phyloP scores from a whole-genome alignment of 768 basidiomycete species.

The Pholiota microspora region DNA sequence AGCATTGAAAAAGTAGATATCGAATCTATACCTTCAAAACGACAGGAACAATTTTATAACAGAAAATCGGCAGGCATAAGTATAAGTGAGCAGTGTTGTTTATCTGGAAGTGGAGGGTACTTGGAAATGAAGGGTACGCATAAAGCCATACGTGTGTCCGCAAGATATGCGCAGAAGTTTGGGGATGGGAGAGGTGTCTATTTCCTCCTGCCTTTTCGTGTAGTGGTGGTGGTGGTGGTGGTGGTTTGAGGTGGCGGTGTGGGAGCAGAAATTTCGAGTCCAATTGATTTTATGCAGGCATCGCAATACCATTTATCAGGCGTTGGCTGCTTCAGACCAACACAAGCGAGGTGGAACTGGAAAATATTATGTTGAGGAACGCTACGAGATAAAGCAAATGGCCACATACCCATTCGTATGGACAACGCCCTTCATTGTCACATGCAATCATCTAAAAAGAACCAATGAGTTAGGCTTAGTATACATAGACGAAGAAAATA shows the following conservation, averaged over 20 bases:
- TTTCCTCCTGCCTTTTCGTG: slow-evolving; percentile 20
- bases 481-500: not conserved
- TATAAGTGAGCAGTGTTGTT: no score
- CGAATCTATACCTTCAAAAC: not conserved
- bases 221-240: slow-evolving; percentile 17
- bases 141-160: no score
- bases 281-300: slow-evolving; percentile 37
- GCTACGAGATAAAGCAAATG: not conserved
- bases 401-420: slow-evolving; percentile 63
- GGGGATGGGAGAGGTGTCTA: not conserved
- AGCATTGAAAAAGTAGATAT: not conserved
- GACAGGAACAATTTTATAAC: not conserved
- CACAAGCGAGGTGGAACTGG: slow-evolving; percentile 64
- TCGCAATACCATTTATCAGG: slow-evolving; percentile 58
- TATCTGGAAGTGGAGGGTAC: no score
- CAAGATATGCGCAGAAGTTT: not conserved
- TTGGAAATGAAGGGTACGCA: no score
- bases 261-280: slow-evolving; percentile 15
- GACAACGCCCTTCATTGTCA: slow-evolving; percentile 62
- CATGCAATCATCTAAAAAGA: slow-evolving; percentile 66
- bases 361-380: not conserved
- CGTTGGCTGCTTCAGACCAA: slow-evolving; percentile 47
- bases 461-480: not conserved
- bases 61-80: no score
- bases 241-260: slow-evolving; percentile 14